Conservation (phyloP, 306 rosid genomes). For the Cajanus cajan region DNA sequence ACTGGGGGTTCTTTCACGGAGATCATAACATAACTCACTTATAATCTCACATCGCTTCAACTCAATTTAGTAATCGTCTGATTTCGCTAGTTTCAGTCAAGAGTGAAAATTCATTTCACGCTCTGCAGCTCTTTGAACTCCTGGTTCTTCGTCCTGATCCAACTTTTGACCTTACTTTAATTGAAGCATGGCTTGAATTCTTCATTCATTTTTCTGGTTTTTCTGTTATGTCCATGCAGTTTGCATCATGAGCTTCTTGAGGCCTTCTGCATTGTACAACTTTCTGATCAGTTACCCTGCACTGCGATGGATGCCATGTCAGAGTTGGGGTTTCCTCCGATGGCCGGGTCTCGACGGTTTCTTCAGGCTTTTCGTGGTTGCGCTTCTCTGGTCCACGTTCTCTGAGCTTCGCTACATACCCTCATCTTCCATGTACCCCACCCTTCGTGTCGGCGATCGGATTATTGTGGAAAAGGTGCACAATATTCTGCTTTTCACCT, state of each 20-base stretch:
- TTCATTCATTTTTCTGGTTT: background rate
- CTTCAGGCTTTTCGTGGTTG: conserved; percentile 57
- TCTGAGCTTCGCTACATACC: conserved; percentile 76
- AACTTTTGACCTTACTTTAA: background rate
- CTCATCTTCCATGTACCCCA: conserved; percentile 84
- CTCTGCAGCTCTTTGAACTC: background rate
- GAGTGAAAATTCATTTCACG: background rate
- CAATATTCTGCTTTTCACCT: background rate
- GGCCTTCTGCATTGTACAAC: conserved; percentile 57
- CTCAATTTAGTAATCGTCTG: background rate
- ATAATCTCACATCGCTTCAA: background rate
- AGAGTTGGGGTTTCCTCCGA: conserved; percentile 73
- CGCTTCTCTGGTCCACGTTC: conserved; percentile 69
- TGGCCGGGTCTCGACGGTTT: conserved; percentile 84
- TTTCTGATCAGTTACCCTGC: conserved; percentile 44
- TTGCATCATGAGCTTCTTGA: conserved; percentile 61
- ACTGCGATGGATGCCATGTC: conserved; percentile 73
- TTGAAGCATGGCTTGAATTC: background rate
- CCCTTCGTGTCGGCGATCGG: conserved; percentile 81
- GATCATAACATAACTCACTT: background rate
- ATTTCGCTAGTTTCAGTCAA: background rate
- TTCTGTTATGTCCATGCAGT: background rate
- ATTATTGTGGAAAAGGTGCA: conserved; percentile 65
- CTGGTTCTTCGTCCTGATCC: background rate
- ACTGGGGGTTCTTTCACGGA: background rate